Percentiles rank a stretch among this genome's conserved stretches.
These are phyloP conservation scores for Lumnitzera littorea DNA, from an alignment of 345 rosid genomes.

Conservation along the genomic window DNA sequence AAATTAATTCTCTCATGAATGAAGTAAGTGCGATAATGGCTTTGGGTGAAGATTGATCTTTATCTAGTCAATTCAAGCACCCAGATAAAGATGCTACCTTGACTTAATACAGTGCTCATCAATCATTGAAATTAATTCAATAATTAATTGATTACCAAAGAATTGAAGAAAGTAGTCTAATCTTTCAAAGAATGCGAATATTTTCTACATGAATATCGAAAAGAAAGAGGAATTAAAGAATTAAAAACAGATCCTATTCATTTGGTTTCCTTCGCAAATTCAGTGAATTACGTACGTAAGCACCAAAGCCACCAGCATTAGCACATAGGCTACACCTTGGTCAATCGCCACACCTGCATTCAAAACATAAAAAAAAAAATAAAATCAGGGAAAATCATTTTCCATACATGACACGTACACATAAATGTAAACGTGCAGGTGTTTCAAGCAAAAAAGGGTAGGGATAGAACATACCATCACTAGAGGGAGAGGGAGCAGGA, in stretches of 20 bases:
- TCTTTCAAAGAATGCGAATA: too few relatives aligned
- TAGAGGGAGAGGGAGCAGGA: conserved; percentile 8
- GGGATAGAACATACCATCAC: conserved; percentile 4
- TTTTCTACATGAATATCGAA: too few relatives aligned
- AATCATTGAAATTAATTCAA: too few relatives aligned
- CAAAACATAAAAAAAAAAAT: background rate
- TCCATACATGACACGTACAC: background rate
- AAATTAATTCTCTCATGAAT: too few relatives aligned
- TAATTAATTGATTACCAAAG: too few relatives aligned
- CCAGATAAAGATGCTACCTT: too few relatives aligned
- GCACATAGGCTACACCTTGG: conserved; percentile 11
- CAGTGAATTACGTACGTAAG: conserved; percentile 17
- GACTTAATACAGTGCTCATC: too few relatives aligned
- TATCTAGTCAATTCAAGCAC: too few relatives aligned
- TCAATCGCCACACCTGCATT: conserved; percentile 14
- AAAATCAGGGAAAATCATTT: background rate
- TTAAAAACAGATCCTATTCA: too few relatives aligned
- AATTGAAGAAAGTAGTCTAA: too few relatives aligned
- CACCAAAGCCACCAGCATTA: conserved; percentile 13
- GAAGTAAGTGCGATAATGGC: too few relatives aligned
- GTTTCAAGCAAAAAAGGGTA: background rate
- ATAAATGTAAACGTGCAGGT: background rate
- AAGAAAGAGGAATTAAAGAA: background rate
- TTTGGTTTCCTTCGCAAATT: background rate
- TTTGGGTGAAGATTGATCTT: too few relatives aligned